Conservation (phyloP, 2,329 filamentous ascomycete genomes). For the Thelonectria rubi region DNA sequence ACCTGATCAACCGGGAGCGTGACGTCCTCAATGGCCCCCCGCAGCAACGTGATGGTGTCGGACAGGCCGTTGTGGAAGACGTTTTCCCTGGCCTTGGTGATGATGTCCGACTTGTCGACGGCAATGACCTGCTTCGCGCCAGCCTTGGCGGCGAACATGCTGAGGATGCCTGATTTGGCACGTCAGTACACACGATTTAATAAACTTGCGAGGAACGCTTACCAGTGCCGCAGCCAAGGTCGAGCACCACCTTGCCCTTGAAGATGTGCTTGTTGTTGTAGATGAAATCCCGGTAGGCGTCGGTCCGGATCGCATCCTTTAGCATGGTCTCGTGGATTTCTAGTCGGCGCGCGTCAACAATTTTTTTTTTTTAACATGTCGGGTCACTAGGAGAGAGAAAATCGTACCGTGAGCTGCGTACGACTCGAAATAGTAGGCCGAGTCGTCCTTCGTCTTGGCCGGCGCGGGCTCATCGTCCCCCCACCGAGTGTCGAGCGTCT, state of each 20-base stretch:
- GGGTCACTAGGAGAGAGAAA: not conserved
- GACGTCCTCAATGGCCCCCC: slow-evolving; percentile 90
- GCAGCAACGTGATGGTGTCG: slow-evolving; percentile 78
- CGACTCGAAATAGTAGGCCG: slow-evolving; percentile 67
- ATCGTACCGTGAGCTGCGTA: slow-evolving; percentile 67
- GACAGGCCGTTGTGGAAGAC: slow-evolving; percentile 82
- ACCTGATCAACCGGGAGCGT: slow-evolving; percentile 79
- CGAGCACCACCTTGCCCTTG: slow-evolving; percentile 84
- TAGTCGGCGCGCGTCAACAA: slow-evolving; percentile 44
- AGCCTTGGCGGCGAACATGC: slow-evolving; percentile 93
- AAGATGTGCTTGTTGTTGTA: slow-evolving; percentile 91
- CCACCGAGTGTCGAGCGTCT: slow-evolving; percentile 73
- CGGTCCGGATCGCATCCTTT: slow-evolving; percentile 86
- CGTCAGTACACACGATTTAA: slow-evolving; percentile 5
- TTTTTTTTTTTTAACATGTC: not conserved
- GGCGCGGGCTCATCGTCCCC: slow-evolving; percentile 59
- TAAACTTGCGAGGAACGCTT: slow-evolving; percentile 32
- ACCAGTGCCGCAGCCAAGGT: slow-evolving; percentile 86
- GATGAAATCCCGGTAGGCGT: slow-evolving; percentile 94
- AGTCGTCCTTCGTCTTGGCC: slow-evolving; percentile 45
- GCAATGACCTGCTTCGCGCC: slow-evolving; percentile 88
- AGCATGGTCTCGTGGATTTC: slow-evolving; percentile 97
- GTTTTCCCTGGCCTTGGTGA: slow-evolving; percentile 85
- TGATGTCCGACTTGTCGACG: slow-evolving; percentile 92
- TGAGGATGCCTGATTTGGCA: slow-evolving; percentile 73